Evolutionary conservation across 352 stramenopile species (phyloP).

Genomic region (Phytopythium cucurbitacearum): DNA sequence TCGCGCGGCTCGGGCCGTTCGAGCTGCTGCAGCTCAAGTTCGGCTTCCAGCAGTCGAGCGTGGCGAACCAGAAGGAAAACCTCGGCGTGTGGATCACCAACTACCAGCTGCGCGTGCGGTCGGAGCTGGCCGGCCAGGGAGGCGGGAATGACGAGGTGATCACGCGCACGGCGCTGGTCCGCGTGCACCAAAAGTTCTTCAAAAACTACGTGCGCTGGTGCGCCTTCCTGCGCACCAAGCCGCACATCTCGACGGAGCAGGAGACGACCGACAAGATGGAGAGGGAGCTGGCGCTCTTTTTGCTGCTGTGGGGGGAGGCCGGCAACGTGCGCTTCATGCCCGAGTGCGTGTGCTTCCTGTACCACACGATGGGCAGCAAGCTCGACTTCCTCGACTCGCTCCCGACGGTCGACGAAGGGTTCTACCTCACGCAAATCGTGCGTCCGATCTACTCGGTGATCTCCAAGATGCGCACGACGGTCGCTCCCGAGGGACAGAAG

Average conservation of each 20-base stretch:
- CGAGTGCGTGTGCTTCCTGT: conserved; percentile 88
- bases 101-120: conserved; percentile 66
- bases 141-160: conserved; percentile 34
- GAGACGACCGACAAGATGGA: conserved; percentile 42
- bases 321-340: conserved; percentile 87
- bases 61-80: conserved; percentile 85
- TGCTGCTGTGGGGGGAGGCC: conserved; percentile 81
- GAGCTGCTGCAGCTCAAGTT: conserved; percentile 78
- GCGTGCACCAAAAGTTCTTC: conserved; percentile 83
- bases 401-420: conserved; percentile 40
- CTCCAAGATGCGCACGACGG: conserved; percentile 62
- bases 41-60: conserved; percentile 70
- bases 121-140: conserved; percentile 19
- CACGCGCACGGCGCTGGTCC: conserved; percentile 43
- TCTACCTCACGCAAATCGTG: conserved; percentile 64
- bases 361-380: conserved; percentile 72
- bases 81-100: conserved; percentile 83
- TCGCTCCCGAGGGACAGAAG: conserved; percentile 29
- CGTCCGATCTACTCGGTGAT: conserved; percentile 78
- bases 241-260: conserved; percentile 63
- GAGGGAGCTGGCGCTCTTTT: conserved; percentile 73
- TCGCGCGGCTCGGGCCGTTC: conserved; percentile 37
- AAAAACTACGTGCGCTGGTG: conserved; percentile 94
- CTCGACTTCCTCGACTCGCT: conserved; percentile 55
- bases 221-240: conserved; percentile 85